A percentile compares a stretch with the other conserved stretches of the same genome.
Conservation (phyloP, 2,329 filamentous ascomycete genomes). For the Tolypocladium amazonense region DNA sequence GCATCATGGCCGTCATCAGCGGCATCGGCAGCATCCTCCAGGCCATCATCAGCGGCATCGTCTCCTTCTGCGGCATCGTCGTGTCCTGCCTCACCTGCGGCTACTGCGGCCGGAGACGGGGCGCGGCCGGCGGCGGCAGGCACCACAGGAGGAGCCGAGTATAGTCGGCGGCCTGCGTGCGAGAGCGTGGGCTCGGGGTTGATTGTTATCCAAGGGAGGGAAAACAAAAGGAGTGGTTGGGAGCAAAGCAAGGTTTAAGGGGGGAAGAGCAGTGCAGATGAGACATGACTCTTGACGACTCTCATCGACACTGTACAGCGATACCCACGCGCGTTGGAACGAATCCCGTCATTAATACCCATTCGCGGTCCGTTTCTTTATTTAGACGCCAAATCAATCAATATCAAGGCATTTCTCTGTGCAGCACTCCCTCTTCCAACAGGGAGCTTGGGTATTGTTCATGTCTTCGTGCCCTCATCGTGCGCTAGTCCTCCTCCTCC, state of each 20-base stretch:
- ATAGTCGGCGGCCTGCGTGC: conserved; percentile 2
- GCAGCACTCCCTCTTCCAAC: background rate
- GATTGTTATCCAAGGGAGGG: background rate
- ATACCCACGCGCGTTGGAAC: background rate
- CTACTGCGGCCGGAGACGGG: conserved; percentile 18
- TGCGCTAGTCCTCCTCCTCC: conserved; percentile 31
- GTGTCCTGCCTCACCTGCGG: conserved; percentile 55
- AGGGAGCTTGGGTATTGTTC: conserved; percentile 4
- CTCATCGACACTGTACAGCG: background rate
- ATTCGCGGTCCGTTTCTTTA: background rate
- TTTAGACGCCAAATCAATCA: background rate
- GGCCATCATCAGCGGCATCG: conserved; percentile 57
- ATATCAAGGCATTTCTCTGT: background rate
- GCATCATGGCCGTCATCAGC: conserved; percentile 58
- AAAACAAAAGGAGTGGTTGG: background rate
- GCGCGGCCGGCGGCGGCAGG: conserved; percentile 8
- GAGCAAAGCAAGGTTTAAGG: background rate
- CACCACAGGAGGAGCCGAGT: conserved; percentile 4
- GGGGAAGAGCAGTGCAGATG: background rate
- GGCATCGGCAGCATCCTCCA: conserved; percentile 54
- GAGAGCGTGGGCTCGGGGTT: background rate
- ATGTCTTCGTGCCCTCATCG: background rate
- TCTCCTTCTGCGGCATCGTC: conserved; percentile 54
- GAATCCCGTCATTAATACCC: conserved; percentile 1
- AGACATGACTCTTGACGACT: background rate